These are phyloP conservation scores for Boeremia lycopersici DNA, from an alignment of 2,329 filamentous ascomycete genomes.

Conservation along the genomic window DNA sequence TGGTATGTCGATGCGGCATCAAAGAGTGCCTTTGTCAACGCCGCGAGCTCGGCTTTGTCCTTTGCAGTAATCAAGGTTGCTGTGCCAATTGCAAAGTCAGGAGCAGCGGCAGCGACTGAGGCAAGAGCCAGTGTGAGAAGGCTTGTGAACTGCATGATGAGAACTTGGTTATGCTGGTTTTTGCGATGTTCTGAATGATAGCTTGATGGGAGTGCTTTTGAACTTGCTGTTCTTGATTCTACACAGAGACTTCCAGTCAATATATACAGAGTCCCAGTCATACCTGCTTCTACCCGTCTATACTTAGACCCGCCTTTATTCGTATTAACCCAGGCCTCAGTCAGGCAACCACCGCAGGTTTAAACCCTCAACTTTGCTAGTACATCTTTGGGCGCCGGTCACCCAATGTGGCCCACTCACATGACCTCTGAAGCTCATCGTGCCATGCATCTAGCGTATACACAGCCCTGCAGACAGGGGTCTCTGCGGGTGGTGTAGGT, in stretches of 20 bases:
- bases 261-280: constrained; percentile 8
- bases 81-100: constrained; percentile 3
- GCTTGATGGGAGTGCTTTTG: not conserved
- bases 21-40: constrained; percentile 5
- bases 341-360: constrained; percentile 1
- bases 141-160: constrained; percentile 5
- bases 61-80: not conserved
- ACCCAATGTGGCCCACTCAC: not conserved
- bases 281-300: not conserved
- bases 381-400: not conserved
- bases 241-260: not conserved
- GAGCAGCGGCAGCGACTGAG: constrained; percentile 1
- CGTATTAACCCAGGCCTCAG: not conserved
- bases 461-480: not conserved
- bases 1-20: constrained; percentile 1
- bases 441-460: not conserved
- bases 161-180: not conserved
- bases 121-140: constrained; percentile 3
- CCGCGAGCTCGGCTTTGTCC: not conserved
- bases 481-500: not conserved
- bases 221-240: not conserved
- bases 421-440: not conserved
- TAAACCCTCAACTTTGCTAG: not conserved
- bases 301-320: not conserved
- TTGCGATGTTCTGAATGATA: not conserved